Evolutionary conservation across 805 yeast species (phyloP), one percentile per base, ranked within the genome.

Genomic region (Pichia thaimueangensis): DNA sequence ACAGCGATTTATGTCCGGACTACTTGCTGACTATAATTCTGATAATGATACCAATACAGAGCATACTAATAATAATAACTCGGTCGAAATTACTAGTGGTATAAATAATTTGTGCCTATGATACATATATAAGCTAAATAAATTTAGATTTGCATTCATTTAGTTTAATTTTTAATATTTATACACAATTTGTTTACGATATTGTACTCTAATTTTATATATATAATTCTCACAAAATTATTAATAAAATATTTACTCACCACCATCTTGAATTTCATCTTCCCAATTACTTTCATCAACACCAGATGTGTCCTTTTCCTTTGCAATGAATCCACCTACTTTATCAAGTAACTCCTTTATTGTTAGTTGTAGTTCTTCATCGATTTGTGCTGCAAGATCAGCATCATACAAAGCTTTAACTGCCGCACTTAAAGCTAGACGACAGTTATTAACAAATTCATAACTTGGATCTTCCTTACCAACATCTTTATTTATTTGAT

Each of bases 341-440:
- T 71, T 75, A 4, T 60, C 49, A 43, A 80, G 61, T 47, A 83
- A 57, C 10, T 61, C 71, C 21, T 60, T 57, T 1, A 82, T 73
- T 39, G 83, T 84, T 11, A 64, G 67, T 7, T 63, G 58, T 44
- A 87, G 57, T 55, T 84, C 94, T 6, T 70, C 70, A 41, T 82
- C 84, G 13, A 76, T 51, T 43, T 48, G 65, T 15, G 60, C 64
- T 21, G 65, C 70, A 5, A 64, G 47, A 44, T 69, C 71, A 17
- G 36, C 37, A 25, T 65, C 55, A 30, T 71, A 70, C 16, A 57
- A 45, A 22, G 62, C 44, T 45, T 63, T 64, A 48, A 44, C 57
- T 0, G 65, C 69, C 35, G 52, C 50, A 28, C 61, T 59, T 41
- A 76, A 64, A 1, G 77, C 64, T 4, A 64, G 49, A 45, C 66